Base-by-base conservation (phyloP, 2,329 filamentous ascomycete genomes). In the Trichocomaceae sp. region DNA sequence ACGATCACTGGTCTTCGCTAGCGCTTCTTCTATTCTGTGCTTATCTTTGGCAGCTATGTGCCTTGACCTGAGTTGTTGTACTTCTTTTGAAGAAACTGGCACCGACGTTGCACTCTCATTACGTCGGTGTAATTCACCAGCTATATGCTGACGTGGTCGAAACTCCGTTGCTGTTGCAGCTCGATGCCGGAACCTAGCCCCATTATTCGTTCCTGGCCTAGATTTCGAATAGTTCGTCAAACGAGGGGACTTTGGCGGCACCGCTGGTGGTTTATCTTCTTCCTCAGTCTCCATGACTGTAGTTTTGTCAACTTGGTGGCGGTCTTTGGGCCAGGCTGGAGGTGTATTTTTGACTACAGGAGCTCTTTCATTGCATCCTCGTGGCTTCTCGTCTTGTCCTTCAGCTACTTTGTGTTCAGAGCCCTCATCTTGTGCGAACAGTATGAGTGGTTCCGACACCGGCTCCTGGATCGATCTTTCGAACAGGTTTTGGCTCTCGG, bases 241-340 rank as follows among this genome's bases (percentile, higher is more conserved):
- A 33, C 64, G 57, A 13, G 64, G 64, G 10, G 63, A 65, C 50
- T 66, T 66, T 20, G 64, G 64, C 15, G 64, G 64, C 29, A 66
- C 64, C 46, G 59, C 59, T n/a, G 62, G 62, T 22, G 57, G 60
- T 17, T 56, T 55, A 17, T 62, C 61, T 35, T 52, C 41, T 17
- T 41, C 33, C n/a, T 48, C 35, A 5, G 31, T 23, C 15, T 39
- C 33, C 31, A 8, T 47, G 15, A 29, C 23, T 13, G 13, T 45
- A n/a, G 9, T 29, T 23, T 4, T 8, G n/a, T 15, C 31, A 26
- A 7, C 12, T 22, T 31, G 19, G 29, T 23, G 44, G 19, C 12
- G 22, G 23, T 56, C 19, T 29, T 42, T 35, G 10, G n/a, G 12
- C 9, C 17, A 47, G 19, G 20, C 42, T 23, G 44, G 49, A 15